Percentiles rank a stretch among this genome's conserved stretches.
phyloP scores from a whole-genome alignment of 2,329 filamentous ascomycete genomes.

The Gaeumannomyces sp. region DNA sequence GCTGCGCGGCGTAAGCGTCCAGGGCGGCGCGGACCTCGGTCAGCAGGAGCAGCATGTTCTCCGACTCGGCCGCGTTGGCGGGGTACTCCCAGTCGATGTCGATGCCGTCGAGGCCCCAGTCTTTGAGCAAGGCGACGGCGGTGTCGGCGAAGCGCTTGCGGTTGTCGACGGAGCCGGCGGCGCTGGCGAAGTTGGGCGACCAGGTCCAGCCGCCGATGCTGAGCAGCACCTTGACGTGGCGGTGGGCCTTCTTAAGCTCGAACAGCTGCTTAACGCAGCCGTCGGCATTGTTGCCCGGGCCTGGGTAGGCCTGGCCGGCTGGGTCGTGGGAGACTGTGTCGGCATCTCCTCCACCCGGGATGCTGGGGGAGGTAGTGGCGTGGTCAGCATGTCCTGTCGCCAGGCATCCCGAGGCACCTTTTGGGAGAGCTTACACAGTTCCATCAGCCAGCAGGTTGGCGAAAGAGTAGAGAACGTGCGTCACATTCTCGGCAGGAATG shows the following conservation, averaged over 20 bases:
- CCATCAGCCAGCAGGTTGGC: constrained; percentile 67
- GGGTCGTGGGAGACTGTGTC: constrained; percentile 6
- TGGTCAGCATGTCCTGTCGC: background rate
- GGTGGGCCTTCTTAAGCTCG: constrained; percentile 69
- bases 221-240: constrained; percentile 70
- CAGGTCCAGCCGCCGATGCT: constrained; percentile 86
- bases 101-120: constrained; percentile 51
- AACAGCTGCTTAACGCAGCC: constrained; percentile 77
- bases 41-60: constrained; percentile 39
- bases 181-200: constrained; percentile 65
- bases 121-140: constrained; percentile 63
- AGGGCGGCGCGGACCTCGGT: constrained; percentile 39
- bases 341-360: constrained; percentile 4
- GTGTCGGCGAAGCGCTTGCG: constrained; percentile 62
- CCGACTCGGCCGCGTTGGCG: constrained; percentile 30
- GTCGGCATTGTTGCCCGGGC: constrained; percentile 62
- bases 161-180: constrained; percentile 55
- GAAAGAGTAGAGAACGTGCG: constrained; percentile 76
- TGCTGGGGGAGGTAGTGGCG: background rate
- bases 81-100: constrained; percentile 37
- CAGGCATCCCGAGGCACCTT: background rate
- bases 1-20: constrained; percentile 38
- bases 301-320: background rate
- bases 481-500: constrained; percentile 63
- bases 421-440: constrained; percentile 52